phyloP scores from a whole-genome alignment of 2,329 filamentous ascomycete species.

The Botrytis tulipae region DNA sequence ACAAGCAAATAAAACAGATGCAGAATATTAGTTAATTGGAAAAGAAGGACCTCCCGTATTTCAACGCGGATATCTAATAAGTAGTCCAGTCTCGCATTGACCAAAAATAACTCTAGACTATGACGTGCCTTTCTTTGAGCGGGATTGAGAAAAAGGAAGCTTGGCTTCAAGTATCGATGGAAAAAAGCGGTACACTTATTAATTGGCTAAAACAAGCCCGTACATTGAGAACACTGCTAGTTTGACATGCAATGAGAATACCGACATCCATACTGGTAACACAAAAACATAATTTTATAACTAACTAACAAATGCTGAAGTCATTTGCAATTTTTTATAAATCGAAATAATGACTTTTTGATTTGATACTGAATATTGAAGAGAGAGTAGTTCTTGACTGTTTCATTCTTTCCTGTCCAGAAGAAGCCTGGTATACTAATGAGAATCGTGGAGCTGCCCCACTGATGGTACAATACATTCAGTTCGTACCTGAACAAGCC shows the following conservation, averaged over 20 bases:
- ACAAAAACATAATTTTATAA: rapidly evolving
- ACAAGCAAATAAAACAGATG: neutral
- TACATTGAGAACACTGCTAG: neutral
- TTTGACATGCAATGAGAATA: neutral
- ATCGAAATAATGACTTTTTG: neutral
- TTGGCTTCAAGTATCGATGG: neutral
- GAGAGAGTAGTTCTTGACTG: neutral
- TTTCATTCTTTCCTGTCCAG: neutral
- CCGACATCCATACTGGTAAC: neutral
- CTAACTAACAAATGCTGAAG: neutral
- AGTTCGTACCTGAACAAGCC: neutral
- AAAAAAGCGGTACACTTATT: neutral
- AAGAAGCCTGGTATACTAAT: neutral
- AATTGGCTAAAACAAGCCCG: neutral
- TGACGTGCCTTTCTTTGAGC: neutral
- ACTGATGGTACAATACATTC: neutral
- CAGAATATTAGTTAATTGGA: neutral
- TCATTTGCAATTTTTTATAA: neutral
- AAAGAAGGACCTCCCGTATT: neutral
- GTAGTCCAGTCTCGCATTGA: neutral
- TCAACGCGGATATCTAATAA: neutral
- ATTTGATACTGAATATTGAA: neutral
- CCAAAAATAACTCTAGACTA: neutral
- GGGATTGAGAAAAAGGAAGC: neutral
- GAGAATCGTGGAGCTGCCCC: neutral